phyloP scores from a whole-genome alignment of 202 grass and related monocot genomes.

The Setaria italica region DNA sequence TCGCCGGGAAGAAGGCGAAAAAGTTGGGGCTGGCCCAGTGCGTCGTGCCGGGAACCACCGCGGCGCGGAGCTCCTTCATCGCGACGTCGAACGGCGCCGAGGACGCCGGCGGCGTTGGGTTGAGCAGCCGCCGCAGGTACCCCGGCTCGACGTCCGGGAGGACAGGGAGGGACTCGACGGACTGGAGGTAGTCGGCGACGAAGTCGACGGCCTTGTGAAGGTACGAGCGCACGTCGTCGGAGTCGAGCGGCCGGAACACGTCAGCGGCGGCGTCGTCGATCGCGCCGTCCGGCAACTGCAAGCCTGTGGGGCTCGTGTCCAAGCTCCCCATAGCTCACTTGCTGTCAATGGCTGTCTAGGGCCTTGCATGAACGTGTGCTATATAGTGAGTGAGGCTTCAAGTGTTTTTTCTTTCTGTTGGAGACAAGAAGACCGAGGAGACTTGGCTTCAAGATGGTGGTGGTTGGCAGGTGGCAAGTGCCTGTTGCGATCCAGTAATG shows the following conservation, averaged over 20 bases:
- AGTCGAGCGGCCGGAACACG: slow-evolving; percentile 44
- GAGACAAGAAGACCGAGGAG: too few species aligned
- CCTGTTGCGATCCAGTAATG: too few species aligned
- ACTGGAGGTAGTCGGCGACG: slow-evolving; percentile 56
- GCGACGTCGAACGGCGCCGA: slow-evolving; percentile 50
- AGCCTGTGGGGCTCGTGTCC: too few species aligned
- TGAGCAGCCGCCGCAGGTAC: slow-evolving; percentile 9
- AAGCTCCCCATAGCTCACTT: too few species aligned
- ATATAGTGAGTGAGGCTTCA: too few species aligned
- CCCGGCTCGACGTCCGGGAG: slow-evolving; percentile 52
- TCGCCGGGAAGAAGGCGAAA: background rate
- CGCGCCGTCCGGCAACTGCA: background rate
- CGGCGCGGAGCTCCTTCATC: slow-evolving; percentile 43
- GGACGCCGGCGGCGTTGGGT: background rate
- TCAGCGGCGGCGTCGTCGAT: background rate
- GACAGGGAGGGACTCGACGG: slow-evolving; percentile 33
- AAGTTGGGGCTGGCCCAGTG: slow-evolving; percentile 65
- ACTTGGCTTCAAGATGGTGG: too few species aligned
- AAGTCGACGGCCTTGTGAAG: slow-evolving; percentile 59
- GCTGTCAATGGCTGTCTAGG: too few species aligned
- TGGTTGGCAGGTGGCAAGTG: too few species aligned
- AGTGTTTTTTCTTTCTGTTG: too few species aligned
- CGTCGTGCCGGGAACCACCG: slow-evolving; percentile 61
- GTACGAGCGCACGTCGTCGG: slow-evolving; percentile 42
- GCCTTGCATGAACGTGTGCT: too few species aligned